Percentiles rank a stretch among this genome's conserved stretches.
phyloP scores from a whole-genome alignment of 2,329 filamentous ascomycete species.

The Colletotrichum brevisporum region DNA sequence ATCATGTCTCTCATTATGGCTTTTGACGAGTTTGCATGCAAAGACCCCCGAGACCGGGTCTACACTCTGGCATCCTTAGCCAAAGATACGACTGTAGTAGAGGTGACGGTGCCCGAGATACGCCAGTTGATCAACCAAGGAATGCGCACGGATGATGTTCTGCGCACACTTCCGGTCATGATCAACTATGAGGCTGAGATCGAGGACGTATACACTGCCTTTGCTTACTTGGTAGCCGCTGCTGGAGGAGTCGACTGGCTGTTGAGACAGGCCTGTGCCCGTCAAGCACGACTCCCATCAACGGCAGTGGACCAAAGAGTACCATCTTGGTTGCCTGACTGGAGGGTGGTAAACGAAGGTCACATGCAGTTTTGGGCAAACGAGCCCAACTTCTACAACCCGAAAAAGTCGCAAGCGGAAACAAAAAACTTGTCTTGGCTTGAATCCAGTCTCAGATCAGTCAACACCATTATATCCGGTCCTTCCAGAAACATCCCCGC shows the following conservation, averaged over 20 bases:
- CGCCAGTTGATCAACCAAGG: not conserved
- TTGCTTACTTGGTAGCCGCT: not conserved
- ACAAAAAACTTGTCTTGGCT: no score
- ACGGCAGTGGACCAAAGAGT: not conserved
- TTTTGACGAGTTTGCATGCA: not conserved
- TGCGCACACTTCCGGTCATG: not conserved
- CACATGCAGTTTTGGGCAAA: not conserved
- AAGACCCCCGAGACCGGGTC: not conserved
- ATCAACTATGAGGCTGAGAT: not conserved
- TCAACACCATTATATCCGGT: no score
- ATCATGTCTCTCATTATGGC: not conserved
- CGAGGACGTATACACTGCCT: not conserved
- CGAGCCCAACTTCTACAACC: no score
- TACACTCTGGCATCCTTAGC: not conserved
- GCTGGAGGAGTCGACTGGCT: not conserved
- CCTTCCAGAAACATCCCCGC: no score
- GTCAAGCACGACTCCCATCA: not conserved
- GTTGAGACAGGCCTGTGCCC: not conserved
- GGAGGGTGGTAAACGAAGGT: not conserved
- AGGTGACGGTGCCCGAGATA: not conserved
- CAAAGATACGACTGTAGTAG: not conserved
- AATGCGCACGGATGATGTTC: not conserved
- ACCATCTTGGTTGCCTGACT: not conserved
- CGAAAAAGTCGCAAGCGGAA: no score
- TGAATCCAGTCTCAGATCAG: no score